Evolutionary conservation across 495 filamentous ascomycete genomes (phyloP), one percentile per base, ranked within the genome.

Genomic region (Chaetomium fimeti): DNA sequence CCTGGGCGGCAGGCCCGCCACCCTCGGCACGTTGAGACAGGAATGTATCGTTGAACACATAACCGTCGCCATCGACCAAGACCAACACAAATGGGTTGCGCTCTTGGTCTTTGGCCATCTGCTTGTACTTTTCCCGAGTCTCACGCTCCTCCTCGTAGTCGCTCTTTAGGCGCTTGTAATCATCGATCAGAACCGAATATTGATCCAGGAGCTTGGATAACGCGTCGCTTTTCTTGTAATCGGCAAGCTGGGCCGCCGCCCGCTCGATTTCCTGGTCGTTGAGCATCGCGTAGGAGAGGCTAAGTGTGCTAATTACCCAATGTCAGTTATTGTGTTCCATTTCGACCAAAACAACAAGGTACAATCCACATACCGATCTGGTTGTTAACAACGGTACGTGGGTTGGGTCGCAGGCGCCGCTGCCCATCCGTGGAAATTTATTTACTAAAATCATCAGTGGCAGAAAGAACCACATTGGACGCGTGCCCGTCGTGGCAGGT

Each of bases 61-160:
- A 88, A 5, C 82, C 83, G 71, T 88, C 84, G 36, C 85, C 85
- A 64, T 89, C 86, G 25, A 88, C 73, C 7, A 88, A 74, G 11
- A 87, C 82, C 20, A 86, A 76, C 0, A 83, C 82, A 62, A 86
- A 88, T 3, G 86, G 81, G 66, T 84, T 87, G n/a, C 78, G 80
- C 9, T 82, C 82, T 66, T 82, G 80, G 28, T 78, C 80, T 51
- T 77, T 76, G 16, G 80, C 80, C 62, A 83, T 70, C 57, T 77
- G 77, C 68, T 86, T 83, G 75, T 83, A 83, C 36, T 77, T 79
- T 64, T 84, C 82, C 0, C 81, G 74, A 6, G 77, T 69, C 58
- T 83, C 83, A 51, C 82, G 82, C 60, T 84, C 82, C 56, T 84
- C 82, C 67, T 85, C 83, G 56, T 83, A 83, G 65, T 85, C 83